Base-by-base conservation (phyloP, 2,329 filamentous ascomycete genomes). In the Claviceps digitariae region DNA sequence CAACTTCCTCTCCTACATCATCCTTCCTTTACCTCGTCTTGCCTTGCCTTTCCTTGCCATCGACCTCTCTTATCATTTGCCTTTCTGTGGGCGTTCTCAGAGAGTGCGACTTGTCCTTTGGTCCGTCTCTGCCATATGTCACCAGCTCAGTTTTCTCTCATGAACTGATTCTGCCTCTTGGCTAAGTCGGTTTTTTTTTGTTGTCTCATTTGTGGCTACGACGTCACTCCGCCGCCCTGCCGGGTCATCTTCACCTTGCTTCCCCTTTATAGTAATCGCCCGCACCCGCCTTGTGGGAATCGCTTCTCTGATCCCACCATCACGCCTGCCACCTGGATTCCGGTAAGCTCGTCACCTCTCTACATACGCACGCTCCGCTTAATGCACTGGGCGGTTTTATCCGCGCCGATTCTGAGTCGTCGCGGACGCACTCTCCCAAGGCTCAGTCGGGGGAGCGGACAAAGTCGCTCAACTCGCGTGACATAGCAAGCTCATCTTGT, bases 1-100 rank as follows among this genome's bases (percentile, higher is more conserved):
- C 54, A 55, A 56, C 52, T 53, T 53, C 27, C 57, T 55, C 52
- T 50, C 56, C 52, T 53, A 57, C 57, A 54, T 51, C 57, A 56
- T 60, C 53, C 45, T 51, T 51, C 36, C 36, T 15, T 40, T n/a
- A 13, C 36, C 40, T 34, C 10, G 6, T 34, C 10, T 34, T 12
- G 6, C 31, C 27, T 29, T 29, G 31, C 31, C 31, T 44, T 23
- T 5, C 40, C 40, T 43, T 13, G 10, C 41, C 41, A 38, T 48
- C 54, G 31, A 49, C 36, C 17, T 48, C 45, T 55, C 51, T 44
- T 44, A 15, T 38, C 52, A 44, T 36, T 23, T 45, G 41, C 41
- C 29, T 49, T 9, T 2, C n/a, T 12, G 34, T 17, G 25, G 38
- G 13, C 20, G 9, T 27, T 34, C 9, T 13, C 3, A n/a, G 25